A percentile compares a stretch with the other conserved stretches of the same genome.
Evolutionary conservation across 2,329 filamentous ascomycete species (phyloP).

Genomic region (Hymenoscyphus linearis): DNA sequence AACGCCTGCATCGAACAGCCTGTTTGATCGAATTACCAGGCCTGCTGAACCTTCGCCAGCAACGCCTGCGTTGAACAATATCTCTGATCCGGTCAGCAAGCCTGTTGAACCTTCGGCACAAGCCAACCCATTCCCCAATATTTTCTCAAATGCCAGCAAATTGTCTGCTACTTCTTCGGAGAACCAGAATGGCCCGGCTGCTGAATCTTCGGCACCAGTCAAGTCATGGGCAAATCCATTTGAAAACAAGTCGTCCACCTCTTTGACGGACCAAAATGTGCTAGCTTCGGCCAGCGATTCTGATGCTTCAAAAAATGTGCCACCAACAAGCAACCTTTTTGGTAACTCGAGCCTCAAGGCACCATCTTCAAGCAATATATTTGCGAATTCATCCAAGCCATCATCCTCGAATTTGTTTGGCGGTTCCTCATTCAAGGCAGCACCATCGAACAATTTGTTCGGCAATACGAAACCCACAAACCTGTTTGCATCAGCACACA

Average conservation of each 20-base stretch:
- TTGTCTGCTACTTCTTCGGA: background rate
- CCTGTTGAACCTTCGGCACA: background rate
- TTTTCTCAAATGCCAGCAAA: background rate
- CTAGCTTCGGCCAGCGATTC: background rate
- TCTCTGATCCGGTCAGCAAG: background rate
- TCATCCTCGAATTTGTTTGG: background rate
- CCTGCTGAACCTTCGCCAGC: background rate
- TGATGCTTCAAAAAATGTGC: background rate
- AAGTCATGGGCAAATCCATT: too few species aligned
- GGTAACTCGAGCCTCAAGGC: background rate
- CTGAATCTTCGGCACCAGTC: too few species aligned
- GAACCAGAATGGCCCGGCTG: too few species aligned
- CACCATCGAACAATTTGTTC: constrained; percentile 11
- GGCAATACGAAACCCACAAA: constrained; percentile 1
- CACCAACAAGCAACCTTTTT: background rate
- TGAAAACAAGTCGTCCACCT: background rate
- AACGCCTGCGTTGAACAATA: too few species aligned
- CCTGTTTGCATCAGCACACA: background rate
- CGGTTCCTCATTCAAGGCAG: background rate
- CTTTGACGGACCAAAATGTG: background rate
- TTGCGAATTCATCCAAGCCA: constrained; percentile 5
- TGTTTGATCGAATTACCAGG: background rate
- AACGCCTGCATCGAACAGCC: background rate
- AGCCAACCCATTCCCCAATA: background rate
- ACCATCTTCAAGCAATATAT: constrained; percentile 10